Base-by-base conservation (phyloP, 192 early-diverging fungal species). In the Phycomyces blakesleeanus region DNA sequence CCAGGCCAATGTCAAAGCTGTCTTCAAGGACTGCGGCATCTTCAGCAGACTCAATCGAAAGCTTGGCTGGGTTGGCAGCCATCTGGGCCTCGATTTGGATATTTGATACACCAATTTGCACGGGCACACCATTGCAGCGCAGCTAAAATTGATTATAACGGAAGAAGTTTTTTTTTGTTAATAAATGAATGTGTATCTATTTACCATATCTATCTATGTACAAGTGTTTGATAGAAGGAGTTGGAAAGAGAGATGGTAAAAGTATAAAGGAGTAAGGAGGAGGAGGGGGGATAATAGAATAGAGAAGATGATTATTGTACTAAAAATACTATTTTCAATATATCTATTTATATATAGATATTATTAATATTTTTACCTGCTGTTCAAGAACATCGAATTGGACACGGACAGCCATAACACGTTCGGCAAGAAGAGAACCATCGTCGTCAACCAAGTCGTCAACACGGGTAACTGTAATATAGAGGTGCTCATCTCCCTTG, bases 381-480 rank as follows among this genome's bases (percentile, higher is more conserved):
- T 81, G 68, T 25, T 82, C 68, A 37, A 76, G 51, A 21, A 85
- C 69, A 61, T 82, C 83, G 75, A 85, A 85, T 37, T 73, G 70
- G n/a, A 85, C 73, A 37, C 76, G 72, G n/a, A 85, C 81, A 39
- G 81, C 70, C 77, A 78, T 76, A 57, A 82, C 34, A 47, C 81
- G 72, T 65, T 85, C 83, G 16, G 81, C 83, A 25, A 85, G 66
- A 51, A 82, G 69, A 51, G 75, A 64, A 40, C 83, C 83, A 55
- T 82, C 74, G 61, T 85, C 83, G 29, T 77, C 72, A 18, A 85
- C 61, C 15, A 85, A 74, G 44, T 85, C 83, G 55, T 85, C 83
- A 12, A 78, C 73, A 9, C 81, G 73, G 55, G 79, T 76, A 21
- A 85, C 81, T 9, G 81, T 81, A 41, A 85, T 81, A 57, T 74